phyloP scores from a whole-genome alignment of 1,139 yeast species.

The Pichia inconspicua region DNA sequence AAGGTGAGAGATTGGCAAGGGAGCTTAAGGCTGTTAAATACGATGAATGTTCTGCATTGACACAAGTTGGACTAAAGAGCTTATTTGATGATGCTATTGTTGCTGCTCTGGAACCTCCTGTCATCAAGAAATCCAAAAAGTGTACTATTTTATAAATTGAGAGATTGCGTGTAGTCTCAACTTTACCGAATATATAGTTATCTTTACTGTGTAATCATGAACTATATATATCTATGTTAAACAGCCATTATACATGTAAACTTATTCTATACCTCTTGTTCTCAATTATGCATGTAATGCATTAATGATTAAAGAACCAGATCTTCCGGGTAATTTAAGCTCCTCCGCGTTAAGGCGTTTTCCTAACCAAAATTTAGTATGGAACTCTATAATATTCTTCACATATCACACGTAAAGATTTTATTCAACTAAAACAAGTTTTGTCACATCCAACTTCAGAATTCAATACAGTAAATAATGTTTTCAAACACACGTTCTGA shows the following conservation, averaged over 20 bases:
- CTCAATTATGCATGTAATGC: too few relatives aligned
- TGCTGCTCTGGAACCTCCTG: conserved; percentile 90
- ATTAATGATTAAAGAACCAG: too few relatives aligned
- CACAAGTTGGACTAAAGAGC: conserved; percentile 91
- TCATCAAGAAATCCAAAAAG: conserved; percentile 71
- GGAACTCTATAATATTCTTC: not conserved
- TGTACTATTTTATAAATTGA: conserved; percentile 62
- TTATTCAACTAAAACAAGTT: too few relatives aligned
- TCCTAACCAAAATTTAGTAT: not conserved
- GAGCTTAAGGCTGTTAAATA: conserved; percentile 93
- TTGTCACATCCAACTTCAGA: not conserved
- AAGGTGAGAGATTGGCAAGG: conserved; percentile 88
- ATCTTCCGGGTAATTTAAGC: not conserved
- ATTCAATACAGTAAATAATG: conserved; percentile 25
- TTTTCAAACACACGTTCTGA: conserved; percentile 76
- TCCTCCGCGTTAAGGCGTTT: not conserved
- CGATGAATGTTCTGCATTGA: conserved; percentile 96
- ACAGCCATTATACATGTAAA: too few relatives aligned
- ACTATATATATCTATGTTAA: too few relatives aligned
- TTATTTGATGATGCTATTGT: conserved; percentile 97
- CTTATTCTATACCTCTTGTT: too few relatives aligned
- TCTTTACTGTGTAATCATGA: not conserved
- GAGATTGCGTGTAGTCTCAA: not conserved
- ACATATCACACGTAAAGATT: not conserved
- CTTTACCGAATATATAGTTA: not conserved